These are phyloP conservation scores for Fraxinus greggii DNA, from an alignment of 305 asterid genomes.

Conservation along the genomic window DNA sequence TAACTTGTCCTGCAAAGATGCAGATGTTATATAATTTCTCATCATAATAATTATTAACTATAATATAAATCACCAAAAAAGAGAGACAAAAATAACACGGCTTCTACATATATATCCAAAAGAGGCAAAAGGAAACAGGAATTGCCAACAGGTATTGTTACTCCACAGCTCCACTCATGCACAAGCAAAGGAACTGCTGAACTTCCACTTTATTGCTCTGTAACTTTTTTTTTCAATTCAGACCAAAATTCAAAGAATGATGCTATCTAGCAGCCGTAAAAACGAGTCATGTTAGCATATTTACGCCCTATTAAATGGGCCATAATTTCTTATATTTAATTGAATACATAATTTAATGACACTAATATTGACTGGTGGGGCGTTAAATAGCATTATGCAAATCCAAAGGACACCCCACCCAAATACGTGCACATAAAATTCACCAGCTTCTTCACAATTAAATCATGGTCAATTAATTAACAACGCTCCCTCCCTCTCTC, in stretches of 20 bases:
- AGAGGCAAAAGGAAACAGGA: neutral
- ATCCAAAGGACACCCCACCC: neutral
- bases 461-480: neutral
- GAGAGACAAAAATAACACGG: neutral
- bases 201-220: neutral
- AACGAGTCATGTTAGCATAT: too few species aligned
- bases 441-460: neutral
- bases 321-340: too few species aligned
- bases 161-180: neutral
- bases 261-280: too few species aligned
- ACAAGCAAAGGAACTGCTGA: neutral
- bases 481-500: neutral
- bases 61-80: neutral
- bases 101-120: neutral
- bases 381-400: too few species aligned
- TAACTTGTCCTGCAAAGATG: constrained; percentile 70
- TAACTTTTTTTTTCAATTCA: neutral
- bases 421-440: neutral
- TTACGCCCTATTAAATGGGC: too few species aligned
- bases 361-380: too few species aligned
- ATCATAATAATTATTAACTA: neutral
- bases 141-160: neutral
- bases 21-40: neutral
- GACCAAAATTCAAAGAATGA: neutral
- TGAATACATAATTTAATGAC: too few species aligned